Evolutionary conservation across 108 stramenopile genomes (phyloP).

Genomic region (Cyclotella kingstonii): DNA sequence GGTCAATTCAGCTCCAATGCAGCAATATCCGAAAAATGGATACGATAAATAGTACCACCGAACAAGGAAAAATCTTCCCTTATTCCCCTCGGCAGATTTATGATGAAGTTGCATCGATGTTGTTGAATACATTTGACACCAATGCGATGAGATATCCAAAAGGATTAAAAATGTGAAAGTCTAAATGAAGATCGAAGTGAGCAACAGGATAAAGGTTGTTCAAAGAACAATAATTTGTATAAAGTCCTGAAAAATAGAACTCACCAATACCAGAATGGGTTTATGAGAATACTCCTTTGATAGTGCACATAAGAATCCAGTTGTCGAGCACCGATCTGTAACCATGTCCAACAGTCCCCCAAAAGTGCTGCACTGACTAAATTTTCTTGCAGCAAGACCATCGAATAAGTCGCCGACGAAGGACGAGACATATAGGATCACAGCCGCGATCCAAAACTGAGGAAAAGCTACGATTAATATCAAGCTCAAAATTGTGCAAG

Average conservation of each 20-base stretch:
- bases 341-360: slow-evolving; percentile 97
- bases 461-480: slow-evolving; percentile 62
- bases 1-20: slow-evolving; percentile 92
- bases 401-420: slow-evolving; percentile 96
- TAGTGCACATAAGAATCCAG: slow-evolving; percentile 74
- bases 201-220: neutral
- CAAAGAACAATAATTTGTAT: neutral
- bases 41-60: slow-evolving; percentile 92
- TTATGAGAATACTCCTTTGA: slow-evolving; percentile 49
- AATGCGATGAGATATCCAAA: slow-evolving; percentile 86
- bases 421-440: slow-evolving; percentile 77
- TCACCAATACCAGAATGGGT: slow-evolving; percentile 44
- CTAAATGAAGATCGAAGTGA: neutral
- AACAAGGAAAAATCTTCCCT: slow-evolving; percentile 81
- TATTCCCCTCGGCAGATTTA: slow-evolving; percentile 89
- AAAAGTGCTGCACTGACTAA: slow-evolving; percentile 84
- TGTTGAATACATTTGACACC: slow-evolving; percentile 93
- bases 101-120: slow-evolving; percentile 79
- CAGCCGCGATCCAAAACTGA: slow-evolving; percentile 56
- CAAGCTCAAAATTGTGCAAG: slow-evolving; percentile 57
- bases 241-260: slow-evolving; percentile 1
- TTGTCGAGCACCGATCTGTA: slow-evolving; percentile 93
- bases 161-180: slow-evolving; percentile 60
- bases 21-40: slow-evolving; percentile 94
- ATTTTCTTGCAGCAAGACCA: slow-evolving; percentile 89